These are phyloP conservation scores for Penicillium nordicum DNA, from an alignment of 2,329 filamentous ascomycete genomes.

Conservation along the genomic window DNA sequence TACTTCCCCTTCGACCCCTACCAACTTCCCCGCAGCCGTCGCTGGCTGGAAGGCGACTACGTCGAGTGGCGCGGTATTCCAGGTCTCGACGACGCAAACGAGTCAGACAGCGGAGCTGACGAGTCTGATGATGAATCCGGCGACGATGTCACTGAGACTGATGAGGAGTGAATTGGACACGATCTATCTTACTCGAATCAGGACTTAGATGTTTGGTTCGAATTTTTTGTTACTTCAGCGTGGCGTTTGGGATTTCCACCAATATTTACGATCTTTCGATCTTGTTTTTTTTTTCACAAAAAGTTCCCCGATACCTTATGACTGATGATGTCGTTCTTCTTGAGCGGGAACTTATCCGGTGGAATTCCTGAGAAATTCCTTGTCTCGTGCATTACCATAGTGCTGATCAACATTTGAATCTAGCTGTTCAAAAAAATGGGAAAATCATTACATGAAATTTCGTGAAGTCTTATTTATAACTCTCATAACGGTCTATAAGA, in stretches of 20 bases:
- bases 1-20: conserved; percentile 99
- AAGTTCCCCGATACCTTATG: conserved; percentile 19
- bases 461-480: neutral
- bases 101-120: conserved; percentile 41
- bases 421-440: conserved; percentile 1
- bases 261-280: conserved; percentile 6
- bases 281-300: conserved; percentile 6
- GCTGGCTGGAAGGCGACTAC: conserved; percentile 84
- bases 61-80: conserved; percentile 73
- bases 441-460: conserved; percentile 4
- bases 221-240: conserved; percentile 24
- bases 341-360: conserved; percentile 4
- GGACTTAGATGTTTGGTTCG: conserved; percentile 5
- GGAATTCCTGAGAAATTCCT: neutral
- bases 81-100: conserved; percentile 61
- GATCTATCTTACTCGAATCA: conserved; percentile 1
- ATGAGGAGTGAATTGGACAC: conserved; percentile 36
- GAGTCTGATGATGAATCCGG: conserved; percentile 37
- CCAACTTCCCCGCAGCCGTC: conserved; percentile 77
- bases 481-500: neutral
- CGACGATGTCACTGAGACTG: conserved; percentile 43
- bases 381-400: neutral
- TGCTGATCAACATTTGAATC: neutral
- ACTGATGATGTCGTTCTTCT: conserved; percentile 20
- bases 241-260: conserved; percentile 22